Base-by-base conservation (phyloP, 805 yeast genomes). In the Tetrapisispora namnaoensis region DNA sequence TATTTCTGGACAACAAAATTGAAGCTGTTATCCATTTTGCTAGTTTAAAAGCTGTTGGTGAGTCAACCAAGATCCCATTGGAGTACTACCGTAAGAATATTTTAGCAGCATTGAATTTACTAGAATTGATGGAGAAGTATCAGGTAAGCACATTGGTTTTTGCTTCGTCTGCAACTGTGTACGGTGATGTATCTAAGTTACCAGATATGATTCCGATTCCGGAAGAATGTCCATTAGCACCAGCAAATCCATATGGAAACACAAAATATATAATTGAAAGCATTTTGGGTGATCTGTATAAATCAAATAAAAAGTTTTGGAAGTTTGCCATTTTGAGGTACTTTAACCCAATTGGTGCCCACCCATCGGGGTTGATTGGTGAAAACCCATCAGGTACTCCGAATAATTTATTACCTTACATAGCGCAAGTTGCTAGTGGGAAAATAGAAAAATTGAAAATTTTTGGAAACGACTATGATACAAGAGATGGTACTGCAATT, bases 281-380 rank as follows among this genome's bases (percentile, higher is more conserved):
- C 47, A 74, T 82, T 47, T 66, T 80, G 51, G 66, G 73, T 35
- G 89, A 82, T 60, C 64, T 78, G 21, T 69, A 77, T 55, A 55
- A 65, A 4, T 36, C 38, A 36, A 17, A 36, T 36, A 13, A 36
- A 13, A 36, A 36, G 38, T 17, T 36, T 17, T 77, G 80, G 79
- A 69, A 69, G 40, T 65, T 73, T 37, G 90, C 88, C 6, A 72
- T 83, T 45, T 69, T 86, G 58, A 74, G 93, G 48, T 86, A 85
- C 67, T 85, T 83, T 71, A 85, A 86, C 60, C 93, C 93, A 34
- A 83, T 83, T 55, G 95, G 95, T 34, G 91, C 93, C 16, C 93
- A 86, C 60, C 86, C 89, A 3, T 78, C 87, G 1, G 93, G 93
- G 10, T 66, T 78, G 36, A 72, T 86, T 51, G 95, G 93, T 35